Evolutionary conservation across 345 rosid species (phyloP), one percentile per base, ranked within the genome.

Genomic region (Moricandia moricandioides): DNA sequence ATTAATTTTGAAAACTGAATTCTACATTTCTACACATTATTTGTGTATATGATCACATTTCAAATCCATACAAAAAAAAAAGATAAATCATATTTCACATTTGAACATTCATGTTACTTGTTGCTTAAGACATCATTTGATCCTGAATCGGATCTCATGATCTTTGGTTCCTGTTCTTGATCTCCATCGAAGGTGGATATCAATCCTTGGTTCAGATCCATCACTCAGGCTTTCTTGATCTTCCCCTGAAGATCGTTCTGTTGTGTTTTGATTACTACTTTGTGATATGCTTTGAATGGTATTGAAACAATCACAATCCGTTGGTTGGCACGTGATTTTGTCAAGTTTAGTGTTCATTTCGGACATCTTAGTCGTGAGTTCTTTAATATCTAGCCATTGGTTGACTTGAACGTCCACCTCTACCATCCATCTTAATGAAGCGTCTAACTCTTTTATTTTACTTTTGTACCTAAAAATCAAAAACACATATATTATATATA

Each of bases 361-460:
- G 2, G 80, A 54, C 80, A 77, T 56, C 43, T 76, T 70, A 34
- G 43, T 37, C 33, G 30, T 24, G 30, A 70, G 8, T 63, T 55
- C 33, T 64, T 77, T 70, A 60, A 43, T 64, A 64, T 70, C 54
- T 43, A 11, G 12, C 67, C 66, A 70, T 21, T 70, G 66, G 35
- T 57, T 43, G n/a, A 77, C 43, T 57, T 77, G 71, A 70, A 77
- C 60, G 56, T 76, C 61, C 18, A 77, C 71, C 24, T 31, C 61
- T 24, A 77, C 51, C 75, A 77, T 70, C 80, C 75, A 77, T 77
- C 70, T 77, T 56, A 77, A 14, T 39, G 80, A 63, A 55, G 52
- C 33, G 64, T 77, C 80, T 31, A 70, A n/a, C 65, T 77, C 75
- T 64, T 31, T 43, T 34, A 77, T 57, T 56, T 24, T 77, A 54